phyloP scores from a whole-genome alignment of 805 yeast genomes.

The Maudiozyma pseudohumilis region DNA sequence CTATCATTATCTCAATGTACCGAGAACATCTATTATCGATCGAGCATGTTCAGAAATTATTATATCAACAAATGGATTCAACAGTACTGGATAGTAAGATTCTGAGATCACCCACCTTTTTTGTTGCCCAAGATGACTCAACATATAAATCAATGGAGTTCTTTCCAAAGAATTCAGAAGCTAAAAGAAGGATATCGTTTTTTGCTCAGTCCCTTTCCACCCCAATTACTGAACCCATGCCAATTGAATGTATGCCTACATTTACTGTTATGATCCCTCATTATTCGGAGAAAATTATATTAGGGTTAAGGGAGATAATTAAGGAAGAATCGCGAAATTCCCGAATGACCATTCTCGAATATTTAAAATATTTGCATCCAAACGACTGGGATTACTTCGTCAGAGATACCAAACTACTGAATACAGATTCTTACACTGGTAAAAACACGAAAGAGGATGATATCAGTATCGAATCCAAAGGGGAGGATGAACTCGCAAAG shows the following conservation, averaged over 20 bases:
- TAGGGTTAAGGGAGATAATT: constrained; percentile 69
- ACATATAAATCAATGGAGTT: constrained; percentile 43
- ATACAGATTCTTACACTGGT: constrained; percentile 1
- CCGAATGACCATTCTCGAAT: constrained; percentile 67
- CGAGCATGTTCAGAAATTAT: constrained; percentile 58
- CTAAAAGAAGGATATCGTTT: constrained; percentile 72
- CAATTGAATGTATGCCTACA: constrained; percentile 63
- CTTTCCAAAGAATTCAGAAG: constrained; percentile 59
- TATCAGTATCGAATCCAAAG: too few species aligned
- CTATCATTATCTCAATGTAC: constrained; percentile 73
- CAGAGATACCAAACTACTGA: constrained; percentile 55
- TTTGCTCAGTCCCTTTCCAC: constrained; percentile 86
- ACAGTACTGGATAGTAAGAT: constrained; percentile 31
- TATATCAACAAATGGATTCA: constrained; percentile 43
- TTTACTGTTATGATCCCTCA: constrained; percentile 84
- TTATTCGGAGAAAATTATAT: constrained; percentile 69
- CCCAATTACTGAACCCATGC: constrained; percentile 66
- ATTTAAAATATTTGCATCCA: constrained; percentile 60
- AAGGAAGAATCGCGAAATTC: constrained; percentile 50
- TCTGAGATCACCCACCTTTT: constrained; percentile 65
- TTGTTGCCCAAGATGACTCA: constrained; percentile 75
- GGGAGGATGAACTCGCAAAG: background rate
- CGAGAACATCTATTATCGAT: constrained; percentile 67
- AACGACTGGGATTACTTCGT: constrained; percentile 78
- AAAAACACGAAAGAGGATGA: background rate